A percentile compares a stretch with the other conserved stretches of the same genome.
Evolutionary conservation across 1,284 basidiomycete genomes (phyloP).

Genomic region (Bjerkandera adusta): DNA sequence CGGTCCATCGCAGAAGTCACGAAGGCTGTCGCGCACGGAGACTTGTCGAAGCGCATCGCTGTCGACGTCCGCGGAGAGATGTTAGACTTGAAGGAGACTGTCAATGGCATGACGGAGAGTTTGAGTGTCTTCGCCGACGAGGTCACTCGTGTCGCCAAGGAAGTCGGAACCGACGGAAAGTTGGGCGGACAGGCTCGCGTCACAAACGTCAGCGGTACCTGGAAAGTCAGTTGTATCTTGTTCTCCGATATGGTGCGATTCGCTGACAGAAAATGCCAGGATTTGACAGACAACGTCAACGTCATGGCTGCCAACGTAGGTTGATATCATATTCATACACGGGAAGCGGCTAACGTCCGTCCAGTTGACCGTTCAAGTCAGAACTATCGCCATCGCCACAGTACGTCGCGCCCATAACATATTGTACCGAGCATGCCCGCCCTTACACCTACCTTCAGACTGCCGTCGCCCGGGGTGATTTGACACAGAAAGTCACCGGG

Average conservation of each 20-base stretch:
- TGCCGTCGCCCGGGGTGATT: slow-evolving; percentile 91
- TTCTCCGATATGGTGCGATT: slow-evolving; percentile 1
- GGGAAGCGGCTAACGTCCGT: slow-evolving; percentile 1
- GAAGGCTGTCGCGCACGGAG: slow-evolving; percentile 88
- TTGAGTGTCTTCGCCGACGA: slow-evolving; percentile 87
- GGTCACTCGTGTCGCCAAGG: slow-evolving; percentile 84
- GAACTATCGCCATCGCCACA: slow-evolving; percentile 92
- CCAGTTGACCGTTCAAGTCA: slow-evolving; percentile 91
- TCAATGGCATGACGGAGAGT: slow-evolving; percentile 90
- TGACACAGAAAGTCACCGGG: slow-evolving; percentile 91
- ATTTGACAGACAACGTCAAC: slow-evolving; percentile 93
- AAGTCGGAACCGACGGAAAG: slow-evolving; percentile 90
- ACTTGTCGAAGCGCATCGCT: slow-evolving; percentile 87
- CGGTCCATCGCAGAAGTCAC: slow-evolving; percentile 85
- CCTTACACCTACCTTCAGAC: slow-evolving; percentile 45
- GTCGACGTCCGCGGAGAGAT: slow-evolving; percentile 92
- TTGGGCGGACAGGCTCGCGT: slow-evolving; percentile 87
- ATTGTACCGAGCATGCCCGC: not conserved
- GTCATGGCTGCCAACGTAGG: slow-evolving; percentile 82
- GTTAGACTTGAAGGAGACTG: slow-evolving; percentile 81
- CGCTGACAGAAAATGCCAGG: slow-evolving; percentile 40
- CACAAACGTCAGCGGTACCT: slow-evolving; percentile 92
- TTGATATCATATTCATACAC: slow-evolving; percentile 14
- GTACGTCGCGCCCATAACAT: slow-evolving; percentile 41
- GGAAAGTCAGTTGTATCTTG: slow-evolving; percentile 65